Percentiles rank a stretch among this genome's conserved stretches.
These are phyloP conservation scores for Celoporthe dispersa DNA, from an alignment of 2,329 filamentous ascomycete genomes.

Conservation along the genomic window DNA sequence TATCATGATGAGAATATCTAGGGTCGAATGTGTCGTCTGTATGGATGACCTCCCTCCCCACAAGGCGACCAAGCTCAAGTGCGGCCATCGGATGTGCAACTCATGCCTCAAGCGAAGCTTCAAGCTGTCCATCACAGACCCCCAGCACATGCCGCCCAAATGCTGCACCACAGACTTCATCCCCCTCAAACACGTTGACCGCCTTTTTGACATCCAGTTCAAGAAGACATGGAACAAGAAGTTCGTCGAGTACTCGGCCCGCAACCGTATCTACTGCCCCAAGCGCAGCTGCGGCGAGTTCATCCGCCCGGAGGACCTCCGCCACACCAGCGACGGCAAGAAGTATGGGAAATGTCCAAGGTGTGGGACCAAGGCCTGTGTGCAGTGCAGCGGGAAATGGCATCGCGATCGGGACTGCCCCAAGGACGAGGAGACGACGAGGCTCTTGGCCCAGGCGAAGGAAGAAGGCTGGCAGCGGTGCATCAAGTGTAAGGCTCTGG, in stretches of 20 bases:
- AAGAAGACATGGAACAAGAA: constrained; percentile 82
- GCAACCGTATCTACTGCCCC: constrained; percentile 79
- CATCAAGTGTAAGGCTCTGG: constrained; percentile 72
- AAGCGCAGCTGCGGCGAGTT: constrained; percentile 73
- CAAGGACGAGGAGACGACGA: constrained; percentile 67
- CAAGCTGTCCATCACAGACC: constrained; percentile 74
- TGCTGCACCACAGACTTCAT: constrained; percentile 80
- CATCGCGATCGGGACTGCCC: constrained; percentile 74
- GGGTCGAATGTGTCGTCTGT: constrained; percentile 75
- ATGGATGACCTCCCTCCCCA: constrained; percentile 67
- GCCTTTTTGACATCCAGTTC: constrained; percentile 73
- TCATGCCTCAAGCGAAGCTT: constrained; percentile 76
- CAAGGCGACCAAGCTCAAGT: constrained; percentile 73
- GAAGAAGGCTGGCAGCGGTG: constrained; percentile 77
- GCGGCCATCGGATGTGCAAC: constrained; percentile 82
- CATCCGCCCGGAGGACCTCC: constrained; percentile 75
- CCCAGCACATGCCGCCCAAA: constrained; percentile 80
- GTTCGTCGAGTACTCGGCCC: constrained; percentile 75
- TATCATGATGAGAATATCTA: constrained; percentile 41
- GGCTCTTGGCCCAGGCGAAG: constrained; percentile 67
- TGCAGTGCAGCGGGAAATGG: constrained; percentile 73
- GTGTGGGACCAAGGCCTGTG: constrained; percentile 78
- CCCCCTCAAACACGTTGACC: constrained; percentile 74
- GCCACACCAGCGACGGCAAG: constrained; percentile 59
- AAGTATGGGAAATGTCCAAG: constrained; percentile 71